Base-by-base conservation (phyloP, 352 stramenopile species). In the Phytophthora vignae region DNA sequence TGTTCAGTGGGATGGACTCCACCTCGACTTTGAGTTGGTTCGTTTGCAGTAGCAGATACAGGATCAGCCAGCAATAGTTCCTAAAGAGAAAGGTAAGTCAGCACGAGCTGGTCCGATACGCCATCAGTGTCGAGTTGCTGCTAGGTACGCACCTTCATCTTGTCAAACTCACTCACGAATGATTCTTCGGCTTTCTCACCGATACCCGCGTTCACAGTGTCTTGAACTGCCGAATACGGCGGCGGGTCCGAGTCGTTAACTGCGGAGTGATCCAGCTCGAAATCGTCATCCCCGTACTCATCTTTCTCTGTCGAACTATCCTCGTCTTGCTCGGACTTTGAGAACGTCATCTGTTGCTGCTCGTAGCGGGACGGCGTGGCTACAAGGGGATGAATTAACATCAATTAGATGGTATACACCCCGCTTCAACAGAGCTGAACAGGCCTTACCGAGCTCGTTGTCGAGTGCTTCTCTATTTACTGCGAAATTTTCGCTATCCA, bases 401-500 rank as follows among this genome's bases (percentile, higher is more conserved):
- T 19, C 19, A 6, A 52, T 36, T 22, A 60, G 44, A 21, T 49
- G 25, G 25, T 29, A 29, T 4, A 29, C 17, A 53, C 19, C 3
- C 46, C 42, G 6, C 17, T 61, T 21, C 58, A 38, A 4, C 55
- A 42, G 55, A 54, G 46, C 19, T 50, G 46, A 38, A 9, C n/a
- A 27, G 7, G 36, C 61, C 57, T 15, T 67, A 91, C 86, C 65
- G 15, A 75, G 55, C 40, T 84, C 76, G 53, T 66, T 88, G 22
- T 83, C 76, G 6, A 94, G 67, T 17, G 82, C 87, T 31, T 89
- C 77, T 11, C 79, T 66, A 44, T 94, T 90, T 25, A 94, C 77
- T 15, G 74, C 79, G 76, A 94, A 93, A 17, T 90, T 92, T 15
- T 92, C 87, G 58, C 85, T 94, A 33, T 92, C 88, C 31, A 88